These are phyloP conservation scores for Tylopilus balloui DNA, from an alignment of 768 basidiomycete species.

Conservation along the genomic window DNA sequence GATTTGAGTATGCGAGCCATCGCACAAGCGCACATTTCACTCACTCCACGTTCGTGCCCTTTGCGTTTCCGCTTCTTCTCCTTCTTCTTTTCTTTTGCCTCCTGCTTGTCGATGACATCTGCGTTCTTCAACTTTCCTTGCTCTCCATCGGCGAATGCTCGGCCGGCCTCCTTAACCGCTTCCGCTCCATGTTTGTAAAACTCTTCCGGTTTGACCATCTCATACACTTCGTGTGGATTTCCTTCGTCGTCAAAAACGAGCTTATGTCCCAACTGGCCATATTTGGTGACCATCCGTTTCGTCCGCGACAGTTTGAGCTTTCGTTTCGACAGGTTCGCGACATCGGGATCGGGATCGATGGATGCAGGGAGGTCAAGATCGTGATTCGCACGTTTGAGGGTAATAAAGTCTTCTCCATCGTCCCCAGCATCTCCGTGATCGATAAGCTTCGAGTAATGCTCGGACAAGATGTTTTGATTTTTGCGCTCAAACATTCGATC, in stretches of 20 bases:
- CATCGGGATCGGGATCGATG: conserved; percentile 32
- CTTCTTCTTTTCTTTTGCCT: conserved; percentile 80
- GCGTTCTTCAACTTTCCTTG: conserved; percentile 62
- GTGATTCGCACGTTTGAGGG: conserved; percentile 89
- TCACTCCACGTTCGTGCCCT: conserved; percentile 54
- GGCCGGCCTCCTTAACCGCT: conserved; percentile 62
- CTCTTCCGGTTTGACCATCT: conserved; percentile 72
- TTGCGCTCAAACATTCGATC: conserved; percentile 97
- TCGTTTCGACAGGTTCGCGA: conserved; percentile 74
- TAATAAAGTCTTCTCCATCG: conserved; percentile 82
- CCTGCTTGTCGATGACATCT: conserved; percentile 73
- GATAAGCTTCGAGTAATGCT: conserved; percentile 85
- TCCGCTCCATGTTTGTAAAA: conserved; percentile 63
- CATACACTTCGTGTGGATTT: conserved; percentile 73
- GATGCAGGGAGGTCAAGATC: conserved; percentile 57
- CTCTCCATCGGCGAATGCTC: conserved; percentile 70
- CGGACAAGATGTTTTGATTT: conserved; percentile 88
- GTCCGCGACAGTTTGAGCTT: conserved; percentile 72
- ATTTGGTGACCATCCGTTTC: conserved; percentile 66
- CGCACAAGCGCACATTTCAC: neutral
- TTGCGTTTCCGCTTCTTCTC: conserved; percentile 94
- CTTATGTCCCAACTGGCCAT: conserved; percentile 59
- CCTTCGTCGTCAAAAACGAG: conserved; percentile 91
- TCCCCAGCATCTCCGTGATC: conserved; percentile 52
- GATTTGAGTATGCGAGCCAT: neutral